phyloP scores from a whole-genome alignment of 805 yeast species.

The Candida lessepsii region DNA sequence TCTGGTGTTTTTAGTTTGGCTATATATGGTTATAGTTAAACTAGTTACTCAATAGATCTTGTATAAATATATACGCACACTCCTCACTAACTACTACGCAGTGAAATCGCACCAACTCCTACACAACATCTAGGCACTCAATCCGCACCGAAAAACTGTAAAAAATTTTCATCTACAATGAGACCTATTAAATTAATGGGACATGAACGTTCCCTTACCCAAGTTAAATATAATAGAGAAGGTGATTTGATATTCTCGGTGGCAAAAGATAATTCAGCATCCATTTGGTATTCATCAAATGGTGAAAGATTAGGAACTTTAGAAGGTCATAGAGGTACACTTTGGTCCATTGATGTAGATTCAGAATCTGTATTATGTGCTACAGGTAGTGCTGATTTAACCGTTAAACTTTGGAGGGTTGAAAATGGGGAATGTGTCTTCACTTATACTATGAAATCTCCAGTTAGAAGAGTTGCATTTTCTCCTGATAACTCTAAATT shows the following conservation, averaged over 20 bases:
- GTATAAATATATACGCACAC: no score
- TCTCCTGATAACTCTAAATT: slow-evolving; percentile 68
- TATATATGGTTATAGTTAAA: no score
- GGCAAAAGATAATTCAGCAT: slow-evolving; percentile 85
- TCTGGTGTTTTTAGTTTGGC: no score
- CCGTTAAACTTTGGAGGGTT: slow-evolving; percentile 81
- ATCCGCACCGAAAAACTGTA: neutral
- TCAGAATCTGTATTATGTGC: slow-evolving; percentile 62
- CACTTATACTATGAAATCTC: slow-evolving; percentile 74
- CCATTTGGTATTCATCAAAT: slow-evolving; percentile 90
- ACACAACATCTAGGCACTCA: no score
- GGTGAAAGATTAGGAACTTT: slow-evolving; percentile 97
- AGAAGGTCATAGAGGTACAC: slow-evolving; percentile 82
- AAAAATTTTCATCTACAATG: slow-evolving; percentile 25
- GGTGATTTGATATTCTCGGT: slow-evolving; percentile 93
- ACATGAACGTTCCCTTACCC: slow-evolving; percentile 96
- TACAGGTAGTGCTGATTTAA: slow-evolving; percentile 90
- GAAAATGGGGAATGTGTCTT: slow-evolving; percentile 71
- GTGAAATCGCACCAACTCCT: no score
- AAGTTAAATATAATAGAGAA: slow-evolving; percentile 91
- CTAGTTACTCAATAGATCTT: no score
- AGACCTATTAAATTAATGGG: slow-evolving; percentile 72
- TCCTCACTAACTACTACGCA: no score
- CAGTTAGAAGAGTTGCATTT: slow-evolving; percentile 90
- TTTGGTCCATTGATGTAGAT: slow-evolving; percentile 92